Percentiles rank a stretch among this genome's conserved stretches.
These are phyloP conservation scores for Aspergillus hortae DNA, from an alignment of 2,329 filamentous ascomycete genomes.

Conservation along the genomic window DNA sequence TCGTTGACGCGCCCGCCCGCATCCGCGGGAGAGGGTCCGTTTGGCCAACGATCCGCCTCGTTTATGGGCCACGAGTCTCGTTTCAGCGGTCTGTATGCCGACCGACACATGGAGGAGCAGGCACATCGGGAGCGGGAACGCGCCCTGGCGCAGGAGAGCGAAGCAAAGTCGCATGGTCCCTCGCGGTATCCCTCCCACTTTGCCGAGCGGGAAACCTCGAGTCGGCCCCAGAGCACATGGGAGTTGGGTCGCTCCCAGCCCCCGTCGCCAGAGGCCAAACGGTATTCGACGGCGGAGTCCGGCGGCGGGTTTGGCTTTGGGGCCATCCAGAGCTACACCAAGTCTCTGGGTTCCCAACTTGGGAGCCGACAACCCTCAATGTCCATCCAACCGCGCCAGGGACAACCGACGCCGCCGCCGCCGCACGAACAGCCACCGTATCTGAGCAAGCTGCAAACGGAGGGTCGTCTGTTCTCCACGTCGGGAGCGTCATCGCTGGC, in stretches of 20 bases:
- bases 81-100: slow-evolving; percentile 31
- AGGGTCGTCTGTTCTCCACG: slow-evolving; percentile 32
- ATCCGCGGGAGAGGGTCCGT: slow-evolving; percentile 20
- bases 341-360: slow-evolving; percentile 38
- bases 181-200: slow-evolving; percentile 31
- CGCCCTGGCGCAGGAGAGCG: slow-evolving; percentile 25
- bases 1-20: slow-evolving; percentile 28
- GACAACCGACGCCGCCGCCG: slow-evolving; percentile 30
- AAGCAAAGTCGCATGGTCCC: slow-evolving; percentile 26
- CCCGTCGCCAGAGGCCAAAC: slow-evolving; percentile 36
- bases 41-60: slow-evolving; percentile 24
- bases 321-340: slow-evolving; percentile 40
- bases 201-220: slow-evolving; percentile 29
- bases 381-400: slow-evolving; percentile 32
- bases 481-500: slow-evolving; percentile 27
- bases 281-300: slow-evolving; percentile 30
- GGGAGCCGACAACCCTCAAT: slow-evolving; percentile 30
- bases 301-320: slow-evolving; percentile 36
- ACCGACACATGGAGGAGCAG: slow-evolving; percentile 35
- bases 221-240: slow-evolving; percentile 21
- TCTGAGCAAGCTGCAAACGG: slow-evolving; percentile 28
- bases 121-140: slow-evolving; percentile 33
- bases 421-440: slow-evolving; percentile 33
- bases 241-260: slow-evolving; percentile 36
- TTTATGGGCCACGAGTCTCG: slow-evolving; percentile 32